These are phyloP conservation scores for Noccaea bulbosa DNA, from an alignment of 345 rosid genomes.

Conservation along the genomic window DNA sequence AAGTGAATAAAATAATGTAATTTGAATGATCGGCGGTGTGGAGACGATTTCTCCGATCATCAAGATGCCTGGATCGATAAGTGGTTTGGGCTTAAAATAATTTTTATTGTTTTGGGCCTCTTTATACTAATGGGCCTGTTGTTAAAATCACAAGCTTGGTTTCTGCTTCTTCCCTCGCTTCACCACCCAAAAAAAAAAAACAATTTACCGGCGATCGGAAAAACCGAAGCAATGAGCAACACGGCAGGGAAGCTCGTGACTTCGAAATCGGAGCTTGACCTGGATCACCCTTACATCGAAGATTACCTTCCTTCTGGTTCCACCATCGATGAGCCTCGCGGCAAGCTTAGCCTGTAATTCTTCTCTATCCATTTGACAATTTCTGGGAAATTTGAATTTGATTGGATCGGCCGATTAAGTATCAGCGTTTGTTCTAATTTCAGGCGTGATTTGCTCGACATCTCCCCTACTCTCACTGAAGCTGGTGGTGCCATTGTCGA, in stretches of 20 bases:
- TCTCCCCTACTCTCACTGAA: slow-evolving; percentile 86
- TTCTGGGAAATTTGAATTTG: not conserved
- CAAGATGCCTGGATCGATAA: too few species aligned
- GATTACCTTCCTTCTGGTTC: slow-evolving; percentile 95
- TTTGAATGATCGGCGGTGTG: too few species aligned
- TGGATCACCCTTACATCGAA: slow-evolving; percentile 86
- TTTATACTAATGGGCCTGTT: slow-evolving; percentile 13
- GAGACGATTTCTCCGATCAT: too few species aligned
- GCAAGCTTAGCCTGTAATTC: slow-evolving; percentile 80
- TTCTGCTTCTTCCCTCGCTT: not conserved
- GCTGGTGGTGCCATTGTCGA: slow-evolving; percentile 99
- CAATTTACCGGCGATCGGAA: slow-evolving; percentile 35
- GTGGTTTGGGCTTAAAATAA: not conserved
- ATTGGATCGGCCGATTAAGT: slow-evolving; percentile 16
- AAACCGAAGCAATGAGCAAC: slow-evolving; percentile 29
- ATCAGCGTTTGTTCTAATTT: not conserved
- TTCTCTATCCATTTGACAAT: not conserved
- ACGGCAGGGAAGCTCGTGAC: slow-evolving; percentile 52
- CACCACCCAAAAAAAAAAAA: not conserved
- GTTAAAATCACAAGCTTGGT: not conserved
- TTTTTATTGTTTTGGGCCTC: slow-evolving; percentile 11
- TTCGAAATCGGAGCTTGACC: slow-evolving; percentile 79
- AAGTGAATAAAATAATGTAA: not conserved
- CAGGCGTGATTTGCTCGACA: slow-evolving; percentile 92
- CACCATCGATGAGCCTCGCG: slow-evolving; percentile 80